phyloP scores from a whole-genome alignment of 2,329 filamentous ascomycete genomes.

The Immersiporthe knoxdaviesiana region DNA sequence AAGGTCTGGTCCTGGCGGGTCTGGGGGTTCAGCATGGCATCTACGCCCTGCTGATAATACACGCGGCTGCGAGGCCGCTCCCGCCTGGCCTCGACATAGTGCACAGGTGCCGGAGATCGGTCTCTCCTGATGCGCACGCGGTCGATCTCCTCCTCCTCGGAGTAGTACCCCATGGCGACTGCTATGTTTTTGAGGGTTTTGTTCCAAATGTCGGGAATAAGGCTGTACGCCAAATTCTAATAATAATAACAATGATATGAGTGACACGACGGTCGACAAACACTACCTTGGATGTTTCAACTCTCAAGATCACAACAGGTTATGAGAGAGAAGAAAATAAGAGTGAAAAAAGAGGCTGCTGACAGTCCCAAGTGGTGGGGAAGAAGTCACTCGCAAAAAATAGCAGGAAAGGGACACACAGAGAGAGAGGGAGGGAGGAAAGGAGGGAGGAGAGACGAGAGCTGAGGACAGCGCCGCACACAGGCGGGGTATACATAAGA shows the following conservation, averaged over 20 bases:
- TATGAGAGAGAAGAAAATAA: neutral
- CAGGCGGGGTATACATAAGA: constrained; percentile 24
- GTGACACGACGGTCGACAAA: neutral
- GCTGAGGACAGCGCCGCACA: constrained; percentile 16
- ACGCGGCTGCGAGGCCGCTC: constrained; percentile 43
- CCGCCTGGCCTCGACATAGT: constrained; percentile 50
- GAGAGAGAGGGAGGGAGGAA: no score
- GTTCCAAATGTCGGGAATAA: neutral
- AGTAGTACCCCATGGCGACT: constrained; percentile 44
- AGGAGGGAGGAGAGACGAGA: neutral
- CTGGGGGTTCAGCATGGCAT: constrained; percentile 46
- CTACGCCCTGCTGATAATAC: constrained; percentile 47
- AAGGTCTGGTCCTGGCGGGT: constrained; percentile 47
- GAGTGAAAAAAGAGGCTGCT: constrained; percentile 21
- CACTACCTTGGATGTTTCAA: constrained; percentile 32
- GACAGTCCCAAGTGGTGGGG: constrained; percentile 4
- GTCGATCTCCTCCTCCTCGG: constrained; percentile 61
- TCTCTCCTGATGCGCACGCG: constrained; percentile 49
- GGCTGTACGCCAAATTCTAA: neutral
- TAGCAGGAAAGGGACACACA: constrained; percentile 1
- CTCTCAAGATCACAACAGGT: neutral
- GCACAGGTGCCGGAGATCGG: constrained; percentile 46
- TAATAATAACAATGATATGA: neutral
- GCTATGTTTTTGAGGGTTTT: neutral
- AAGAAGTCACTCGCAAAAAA: constrained; percentile 12